A percentile compares a stretch with the other conserved stretches of the same genome.
phyloP scores from a whole-genome alignment of 1,284 basidiomycete species.

The Takashimella tepidaria region DNA sequence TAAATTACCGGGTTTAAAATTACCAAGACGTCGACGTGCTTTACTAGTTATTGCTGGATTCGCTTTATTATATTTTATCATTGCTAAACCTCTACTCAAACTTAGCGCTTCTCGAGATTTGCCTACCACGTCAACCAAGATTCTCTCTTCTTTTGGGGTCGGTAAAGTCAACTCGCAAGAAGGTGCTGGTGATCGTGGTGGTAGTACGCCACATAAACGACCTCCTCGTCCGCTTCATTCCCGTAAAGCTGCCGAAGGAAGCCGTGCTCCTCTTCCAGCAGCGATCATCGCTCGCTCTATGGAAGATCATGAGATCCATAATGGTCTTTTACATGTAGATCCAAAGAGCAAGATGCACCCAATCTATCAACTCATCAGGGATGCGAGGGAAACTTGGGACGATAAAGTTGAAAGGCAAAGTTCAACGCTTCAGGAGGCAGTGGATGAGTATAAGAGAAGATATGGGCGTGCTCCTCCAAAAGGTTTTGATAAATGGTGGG shows the following conservation, averaged over 20 bases:
- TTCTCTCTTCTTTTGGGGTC: no score
- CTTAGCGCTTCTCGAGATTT: neutral
- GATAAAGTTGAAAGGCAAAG: slow-evolving; percentile 54
- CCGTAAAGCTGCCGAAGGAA: neutral
- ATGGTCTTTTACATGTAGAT: slow-evolving; percentile 29
- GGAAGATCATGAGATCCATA: slow-evolving; percentile 14
- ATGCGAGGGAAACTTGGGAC: slow-evolving; percentile 53
- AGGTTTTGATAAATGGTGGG: slow-evolving; percentile 59
- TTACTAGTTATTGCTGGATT: neutral
- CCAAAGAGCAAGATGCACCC: slow-evolving; percentile 48
- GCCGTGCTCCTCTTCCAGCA: neutral
- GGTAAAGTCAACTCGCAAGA: neutral
- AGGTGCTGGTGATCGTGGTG: neutral
- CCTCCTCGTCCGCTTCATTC: neutral
- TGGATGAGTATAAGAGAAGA: slow-evolving; percentile 53
- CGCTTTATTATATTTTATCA: neutral
- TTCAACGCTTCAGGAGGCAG: slow-evolving; percentile 54
- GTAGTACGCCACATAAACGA: neutral
- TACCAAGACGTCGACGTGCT: neutral
- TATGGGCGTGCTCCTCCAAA: slow-evolving; percentile 49
- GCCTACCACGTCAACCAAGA: neutral
- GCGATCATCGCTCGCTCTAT: neutral
- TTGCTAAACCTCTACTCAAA: neutral
- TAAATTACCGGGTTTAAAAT: no score
- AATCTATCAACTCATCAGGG: slow-evolving; percentile 54